Percentiles rank a stretch among this genome's conserved stretches.
Conservation (phyloP, 768 basidiomycete genomes). For the Suillus occidentalis region DNA sequence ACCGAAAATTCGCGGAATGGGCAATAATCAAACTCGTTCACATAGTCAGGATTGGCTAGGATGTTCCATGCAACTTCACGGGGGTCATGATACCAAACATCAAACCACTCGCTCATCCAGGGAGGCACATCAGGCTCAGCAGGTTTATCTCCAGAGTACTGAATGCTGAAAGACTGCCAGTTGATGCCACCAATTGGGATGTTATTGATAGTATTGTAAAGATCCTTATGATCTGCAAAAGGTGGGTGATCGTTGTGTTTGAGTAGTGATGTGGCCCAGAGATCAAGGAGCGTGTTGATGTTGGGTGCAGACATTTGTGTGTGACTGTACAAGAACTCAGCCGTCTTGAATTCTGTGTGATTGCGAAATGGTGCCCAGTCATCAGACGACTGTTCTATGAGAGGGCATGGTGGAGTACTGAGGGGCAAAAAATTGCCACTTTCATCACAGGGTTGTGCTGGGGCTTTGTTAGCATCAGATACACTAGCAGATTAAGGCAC, state of each 20-base stretch:
- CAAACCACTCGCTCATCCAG: slow-evolving; percentile 29
- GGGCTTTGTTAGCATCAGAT: too few species aligned
- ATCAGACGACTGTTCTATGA: too few species aligned
- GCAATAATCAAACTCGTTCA: slow-evolving; percentile 17
- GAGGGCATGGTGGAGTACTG: too few species aligned
- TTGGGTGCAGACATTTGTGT: slow-evolving; percentile 10
- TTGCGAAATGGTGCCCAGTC: too few species aligned
- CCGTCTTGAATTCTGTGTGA: too few species aligned
- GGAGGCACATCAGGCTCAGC: slow-evolving; percentile 13
- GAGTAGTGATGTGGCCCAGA: slow-evolving; percentile 19
- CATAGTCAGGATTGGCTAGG: slow-evolving; percentile 25
- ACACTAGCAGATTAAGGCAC: too few species aligned
- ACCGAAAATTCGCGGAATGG: slow-evolving; percentile 17
- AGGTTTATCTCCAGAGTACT: slow-evolving; percentile 19
- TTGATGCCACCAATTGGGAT: slow-evolving; percentile 26
- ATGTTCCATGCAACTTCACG: slow-evolving; percentile 17
- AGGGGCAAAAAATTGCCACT: too few species aligned
- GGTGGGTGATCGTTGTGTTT: slow-evolving; percentile 20
- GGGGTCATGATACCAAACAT: slow-evolving; percentile 29
- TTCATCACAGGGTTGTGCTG: too few species aligned
- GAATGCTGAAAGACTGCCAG: slow-evolving; percentile 26
- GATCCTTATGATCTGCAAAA: slow-evolving; percentile 21
- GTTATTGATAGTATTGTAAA: slow-evolving; percentile 27
- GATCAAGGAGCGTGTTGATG: slow-evolving; percentile 18
- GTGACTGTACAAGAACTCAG: too few species aligned